Evolutionary conservation across 2,329 filamentous ascomycete species (phyloP), one percentile per base, ranked within the genome.

Genomic region (Sporothrix pallida): DNA sequence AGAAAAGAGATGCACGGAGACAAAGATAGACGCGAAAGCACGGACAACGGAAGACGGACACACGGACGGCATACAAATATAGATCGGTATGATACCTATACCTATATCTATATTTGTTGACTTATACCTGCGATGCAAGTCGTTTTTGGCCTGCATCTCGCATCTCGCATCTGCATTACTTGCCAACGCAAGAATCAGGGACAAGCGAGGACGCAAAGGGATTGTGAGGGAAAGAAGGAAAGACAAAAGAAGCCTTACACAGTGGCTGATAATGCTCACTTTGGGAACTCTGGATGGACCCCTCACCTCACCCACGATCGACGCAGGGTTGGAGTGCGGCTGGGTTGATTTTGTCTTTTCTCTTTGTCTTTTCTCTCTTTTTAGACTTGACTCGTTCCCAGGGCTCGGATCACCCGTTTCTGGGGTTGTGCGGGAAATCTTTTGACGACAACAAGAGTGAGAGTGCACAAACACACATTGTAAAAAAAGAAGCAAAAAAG

Each of bases 291-390:
- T 31, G 4, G 4, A 37, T 37, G 4, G 31, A 37, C 52, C 20
- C 20, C 52, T 23, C 52, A 12, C 6, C 8, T 56, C 52, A 56
- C 52, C 42, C 42, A 48, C 2, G 62, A 65, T 65, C 62, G 62
- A 46, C 62, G 8, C 62, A 65, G 62, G 60, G 62, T 65, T 65
- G 62, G n/a, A 31, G 58, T 65, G 62, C 42, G 62, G 62, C 62
- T 48, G 62, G n/a, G 62, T 44, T 42, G 23, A 26, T 26, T 26
- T 26, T 26, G 23, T 26, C 23, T 26, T 26, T 26, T 26, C 23
- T 17, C 17, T n/a, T 23, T 37, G 10, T 44, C 26, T 26, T 7
- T 62, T 12, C 23, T 6, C 31, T 31, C 23, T 42, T 44, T 44
- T 44, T 26, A 26, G 23, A 26, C 31, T n/a, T 54, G 4, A 20